Evolutionary conservation across 345 rosid genomes (phyloP).

Genomic region (Chamaenerion angustifolium): DNA sequence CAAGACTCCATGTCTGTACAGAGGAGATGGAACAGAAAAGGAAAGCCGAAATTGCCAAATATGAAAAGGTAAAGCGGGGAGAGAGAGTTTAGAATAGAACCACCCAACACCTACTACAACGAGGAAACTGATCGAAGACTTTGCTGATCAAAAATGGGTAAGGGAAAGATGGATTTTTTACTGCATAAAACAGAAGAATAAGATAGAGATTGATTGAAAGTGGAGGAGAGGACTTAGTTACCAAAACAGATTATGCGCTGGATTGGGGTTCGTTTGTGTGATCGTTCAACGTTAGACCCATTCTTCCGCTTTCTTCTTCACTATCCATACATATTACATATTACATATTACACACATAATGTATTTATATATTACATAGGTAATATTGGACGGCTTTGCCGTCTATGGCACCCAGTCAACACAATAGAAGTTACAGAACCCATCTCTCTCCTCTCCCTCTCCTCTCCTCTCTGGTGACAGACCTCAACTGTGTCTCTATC

Average conservation of each 20-base stretch:
- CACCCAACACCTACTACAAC: conserved; percentile 10
- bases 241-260: neutral
- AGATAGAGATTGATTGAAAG: neutral
- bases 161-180: neutral
- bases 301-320: neutral
- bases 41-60: too few species aligned
- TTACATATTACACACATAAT: neutral
- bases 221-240: conserved; percentile 6
- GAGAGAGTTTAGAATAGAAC: conserved; percentile 13
- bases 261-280: conserved; percentile 1
- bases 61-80: too few species aligned
- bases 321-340: neutral
- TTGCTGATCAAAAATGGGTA: conserved; percentile 3
- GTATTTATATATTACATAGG: too few species aligned
- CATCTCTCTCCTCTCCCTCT: too few species aligned
- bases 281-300: conserved; percentile 29
- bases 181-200: neutral
- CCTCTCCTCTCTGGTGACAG: too few species aligned
- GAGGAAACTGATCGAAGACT: neutral
- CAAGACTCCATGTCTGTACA: too few species aligned
- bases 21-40: too few species aligned
- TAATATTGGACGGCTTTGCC: conserved; percentile 9
- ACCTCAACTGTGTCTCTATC: too few species aligned
- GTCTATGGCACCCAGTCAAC: neutral
- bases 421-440: too few species aligned